Evolutionary conservation across 441 rosid genomes (phyloP).

Genomic region (Erodium trifolium): DNA sequence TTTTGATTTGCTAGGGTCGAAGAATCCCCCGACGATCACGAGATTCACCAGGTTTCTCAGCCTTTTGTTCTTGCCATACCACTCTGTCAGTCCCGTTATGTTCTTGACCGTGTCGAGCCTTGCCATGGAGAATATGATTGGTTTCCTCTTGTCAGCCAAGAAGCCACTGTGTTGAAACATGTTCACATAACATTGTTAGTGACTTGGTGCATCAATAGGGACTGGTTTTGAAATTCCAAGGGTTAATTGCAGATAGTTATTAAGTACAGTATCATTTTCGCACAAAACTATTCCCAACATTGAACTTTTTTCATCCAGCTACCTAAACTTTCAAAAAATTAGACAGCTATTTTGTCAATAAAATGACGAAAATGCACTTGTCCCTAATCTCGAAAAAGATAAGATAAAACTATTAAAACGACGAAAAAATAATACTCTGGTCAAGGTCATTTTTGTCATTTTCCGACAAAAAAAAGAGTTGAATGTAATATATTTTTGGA

Average conservation of each 20-base stretch:
- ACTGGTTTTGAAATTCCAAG: conserved; percentile 12
- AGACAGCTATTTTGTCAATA: no score
- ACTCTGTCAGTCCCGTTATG: conserved; percentile 79
- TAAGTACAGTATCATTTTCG: no score
- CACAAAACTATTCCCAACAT: no score
- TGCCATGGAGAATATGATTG: conserved; percentile 85
- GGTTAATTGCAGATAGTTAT: no score
- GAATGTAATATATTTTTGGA: no score
- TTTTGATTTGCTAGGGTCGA: conserved; percentile 58
- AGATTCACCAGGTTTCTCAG: conserved; percentile 78
- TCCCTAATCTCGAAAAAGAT: background rate
- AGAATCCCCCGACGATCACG: conserved; percentile 73
- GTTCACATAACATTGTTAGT: background rate
- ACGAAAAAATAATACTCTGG: no score
- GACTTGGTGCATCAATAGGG: background rate
- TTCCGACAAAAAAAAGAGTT: no score
- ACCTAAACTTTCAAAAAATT: no score
- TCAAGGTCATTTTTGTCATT: no score
- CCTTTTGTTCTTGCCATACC: conserved; percentile 53
- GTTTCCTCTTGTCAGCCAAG: conserved; percentile 62
- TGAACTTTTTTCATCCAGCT: no score
- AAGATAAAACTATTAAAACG: no score
- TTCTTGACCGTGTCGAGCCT: conserved; percentile 86
- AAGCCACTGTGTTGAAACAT: conserved; percentile 39
- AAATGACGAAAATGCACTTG: no score